phyloP scores from a whole-genome alignment of 805 yeast genomes.

The Candida yuanshanica region DNA sequence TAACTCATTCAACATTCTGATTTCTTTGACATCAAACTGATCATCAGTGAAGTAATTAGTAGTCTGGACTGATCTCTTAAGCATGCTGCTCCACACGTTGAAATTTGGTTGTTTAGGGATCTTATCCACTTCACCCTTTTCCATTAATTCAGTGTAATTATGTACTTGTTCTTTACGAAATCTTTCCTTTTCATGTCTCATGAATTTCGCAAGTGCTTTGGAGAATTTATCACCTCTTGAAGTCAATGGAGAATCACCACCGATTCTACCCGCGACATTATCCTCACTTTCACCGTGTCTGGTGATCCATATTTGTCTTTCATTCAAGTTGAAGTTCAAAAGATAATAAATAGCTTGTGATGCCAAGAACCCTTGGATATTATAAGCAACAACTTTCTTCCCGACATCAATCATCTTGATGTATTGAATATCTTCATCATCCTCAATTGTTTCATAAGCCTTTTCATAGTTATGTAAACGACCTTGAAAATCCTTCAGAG shows the following conservation, averaged over 20 bases:
- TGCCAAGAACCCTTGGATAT: slow-evolving; percentile 82
- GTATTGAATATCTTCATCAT: slow-evolving; percentile 69
- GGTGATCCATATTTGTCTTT: slow-evolving; percentile 90
- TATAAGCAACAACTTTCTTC: slow-evolving; percentile 85
- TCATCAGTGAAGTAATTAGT: slow-evolving; percentile 72
- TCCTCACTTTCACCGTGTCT: slow-evolving; percentile 92
- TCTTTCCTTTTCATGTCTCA: slow-evolving; percentile 60
- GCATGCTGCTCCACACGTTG: slow-evolving; percentile 92
- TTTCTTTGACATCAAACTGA: slow-evolving; percentile 71
- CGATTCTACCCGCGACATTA: slow-evolving; percentile 79
- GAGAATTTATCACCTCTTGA: slow-evolving; percentile 74
- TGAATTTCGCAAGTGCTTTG: slow-evolving; percentile 65
- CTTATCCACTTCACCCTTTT: slow-evolving; percentile 28
- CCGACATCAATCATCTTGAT: slow-evolving; percentile 97
- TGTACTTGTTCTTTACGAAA: slow-evolving; percentile 61
- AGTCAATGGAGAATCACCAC: slow-evolving; percentile 85
- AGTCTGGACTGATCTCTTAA: slow-evolving; percentile 71
- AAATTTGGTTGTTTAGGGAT: slow-evolving; percentile 66
- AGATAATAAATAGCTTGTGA: slow-evolving; percentile 90
- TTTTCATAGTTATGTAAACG: slow-evolving; percentile 78
- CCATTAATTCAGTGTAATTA: slow-evolving; percentile 34
- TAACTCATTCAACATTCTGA: slow-evolving; percentile 89
- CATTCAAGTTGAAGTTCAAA: slow-evolving; percentile 80
- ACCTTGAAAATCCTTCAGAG: slow-evolving; percentile 75
- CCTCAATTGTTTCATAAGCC: slow-evolving; percentile 89